These are phyloP conservation scores for Mariannaea elegans DNA, from an alignment of 2,329 filamentous ascomycete species.

Conservation along the genomic window DNA sequence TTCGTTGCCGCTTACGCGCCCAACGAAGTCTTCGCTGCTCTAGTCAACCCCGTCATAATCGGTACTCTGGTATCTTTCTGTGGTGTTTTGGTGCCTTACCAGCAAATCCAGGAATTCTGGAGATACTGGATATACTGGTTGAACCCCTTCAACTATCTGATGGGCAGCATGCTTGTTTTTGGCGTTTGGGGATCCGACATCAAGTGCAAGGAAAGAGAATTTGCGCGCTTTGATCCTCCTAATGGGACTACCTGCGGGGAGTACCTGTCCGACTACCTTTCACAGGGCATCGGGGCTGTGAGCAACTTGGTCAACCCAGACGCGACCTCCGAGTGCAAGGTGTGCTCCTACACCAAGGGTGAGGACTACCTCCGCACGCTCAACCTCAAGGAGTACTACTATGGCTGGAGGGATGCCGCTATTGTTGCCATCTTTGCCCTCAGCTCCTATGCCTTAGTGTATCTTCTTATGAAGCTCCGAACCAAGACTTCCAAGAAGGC, in stretches of 20 bases:
- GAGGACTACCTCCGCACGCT: slow-evolving; percentile 68
- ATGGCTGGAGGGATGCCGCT: slow-evolving; percentile 72
- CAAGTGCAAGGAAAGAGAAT: slow-evolving; percentile 57
- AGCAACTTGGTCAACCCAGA: slow-evolving; percentile 68
- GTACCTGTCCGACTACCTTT: slow-evolving; percentile 64
- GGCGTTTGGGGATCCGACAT: slow-evolving; percentile 57
- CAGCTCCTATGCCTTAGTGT: slow-evolving; percentile 60
- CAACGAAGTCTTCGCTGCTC: slow-evolving; percentile 66
- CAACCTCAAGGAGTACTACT: slow-evolving; percentile 68
- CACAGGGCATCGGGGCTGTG: slow-evolving; percentile 51
- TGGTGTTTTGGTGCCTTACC: slow-evolving; percentile 76
- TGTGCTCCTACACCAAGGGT: slow-evolving; percentile 68
- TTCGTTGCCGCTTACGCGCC: slow-evolving; percentile 71
- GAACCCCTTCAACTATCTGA: slow-evolving; percentile 70
- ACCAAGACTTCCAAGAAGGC: slow-evolving; percentile 60
- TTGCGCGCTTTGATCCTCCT: slow-evolving; percentile 61
- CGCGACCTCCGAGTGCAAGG: slow-evolving; percentile 62
- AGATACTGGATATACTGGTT: slow-evolving; percentile 70
- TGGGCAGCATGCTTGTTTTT: slow-evolving; percentile 64
- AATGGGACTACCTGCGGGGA: slow-evolving; percentile 62
- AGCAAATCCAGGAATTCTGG: slow-evolving; percentile 72
- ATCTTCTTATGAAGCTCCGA: slow-evolving; percentile 57
- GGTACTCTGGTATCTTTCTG: slow-evolving; percentile 74
- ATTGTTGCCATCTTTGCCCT: slow-evolving; percentile 66
- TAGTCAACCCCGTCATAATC: slow-evolving; percentile 65